Evolutionary conservation across 495 filamentous ascomycete genomes (phyloP), one percentile per base, ranked within the genome.

Genomic region (Aspergillus sclerotioniger): DNA sequence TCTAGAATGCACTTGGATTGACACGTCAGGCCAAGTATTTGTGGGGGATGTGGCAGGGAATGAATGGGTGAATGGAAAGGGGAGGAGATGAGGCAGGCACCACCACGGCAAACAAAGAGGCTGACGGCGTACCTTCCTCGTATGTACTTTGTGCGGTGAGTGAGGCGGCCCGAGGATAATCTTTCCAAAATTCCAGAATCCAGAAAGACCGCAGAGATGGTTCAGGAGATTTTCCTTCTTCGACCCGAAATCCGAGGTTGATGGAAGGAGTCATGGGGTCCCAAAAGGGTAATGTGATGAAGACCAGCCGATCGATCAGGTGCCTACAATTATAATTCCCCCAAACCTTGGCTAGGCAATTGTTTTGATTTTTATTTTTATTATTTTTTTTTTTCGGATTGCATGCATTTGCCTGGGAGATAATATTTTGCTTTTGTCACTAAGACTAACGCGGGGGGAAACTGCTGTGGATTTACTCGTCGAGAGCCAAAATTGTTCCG

Each of bases 281-380:
- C 46, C 13, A 49, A 49, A 49, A 32, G 13, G 31, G 47, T 25
- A 50, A 25, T 32, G 28, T 50, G 28, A 50, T 32, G 47, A 16
- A 50, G 47, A 16, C 25, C 47, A 50, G 21, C 47, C 47, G 47
- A 50, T 50, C 47, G 28, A 50, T 50, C 47, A 50, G 47, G 21
- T 50, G 47, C 47, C 47, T 50, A 29, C 17, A 28, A 15, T 25
- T 50, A 13, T 8, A 41, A 41, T 3, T 16, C 16, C 17, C 25
- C 47, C 31, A 50, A 50, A 49, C n/a, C 31, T 31, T 50, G 28
- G 20, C 31, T 28, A 31, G 16, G 47, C 44, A 20, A 20, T 50
- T 13, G 13, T 50, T 50, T 50, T 31, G 25, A 15, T 32, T 32
- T 31, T n/a, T 16, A 16, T 46, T 46, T 45, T 19, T 46, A 15